phyloP scores from a whole-genome alignment of 441 rosid genomes.

The Mallotus repandus region DNA sequence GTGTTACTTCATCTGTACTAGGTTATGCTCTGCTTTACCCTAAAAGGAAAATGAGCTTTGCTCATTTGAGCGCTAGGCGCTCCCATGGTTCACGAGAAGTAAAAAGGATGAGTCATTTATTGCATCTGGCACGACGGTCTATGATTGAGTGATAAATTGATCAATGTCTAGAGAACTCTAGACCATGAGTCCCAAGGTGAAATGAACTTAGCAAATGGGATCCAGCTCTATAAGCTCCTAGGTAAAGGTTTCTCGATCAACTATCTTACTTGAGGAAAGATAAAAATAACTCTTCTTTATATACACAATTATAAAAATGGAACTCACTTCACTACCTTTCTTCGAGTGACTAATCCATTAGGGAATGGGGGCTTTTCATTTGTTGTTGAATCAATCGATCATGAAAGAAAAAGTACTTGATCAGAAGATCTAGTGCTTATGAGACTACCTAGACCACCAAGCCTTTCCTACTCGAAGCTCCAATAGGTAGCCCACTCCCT shows the following conservation, averaged over 20 bases:
- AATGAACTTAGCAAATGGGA: background rate
- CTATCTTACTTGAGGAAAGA: constrained; percentile 1
- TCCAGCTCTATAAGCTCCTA: background rate
- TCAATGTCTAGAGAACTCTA: too few relatives aligned
- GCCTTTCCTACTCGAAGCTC: too few relatives aligned
- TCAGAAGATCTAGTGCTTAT: too few relatives aligned
- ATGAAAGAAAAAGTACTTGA: background rate
- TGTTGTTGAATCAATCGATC: too few relatives aligned
- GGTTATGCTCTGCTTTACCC: too few relatives aligned
- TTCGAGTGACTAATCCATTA: background rate
- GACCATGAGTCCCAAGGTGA: background rate
- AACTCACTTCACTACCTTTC: background rate
- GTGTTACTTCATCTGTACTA: constrained; percentile 5
- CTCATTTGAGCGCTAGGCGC: too few relatives aligned
- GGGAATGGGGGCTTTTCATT: constrained; percentile 3
- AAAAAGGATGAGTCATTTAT: too few relatives aligned
- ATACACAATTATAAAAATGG: constrained; percentile 1
- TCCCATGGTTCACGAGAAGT: too few relatives aligned
- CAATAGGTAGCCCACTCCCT: too few relatives aligned
- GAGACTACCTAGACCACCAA: background rate
- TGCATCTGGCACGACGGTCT: too few relatives aligned
- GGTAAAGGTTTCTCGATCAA: constrained; percentile 11
- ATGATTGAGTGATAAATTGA: too few relatives aligned
- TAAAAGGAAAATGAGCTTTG: too few relatives aligned
- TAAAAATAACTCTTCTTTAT: background rate